Base-by-base conservation (phyloP, 805 yeast species). In the Saturnispora dispora region DNA sequence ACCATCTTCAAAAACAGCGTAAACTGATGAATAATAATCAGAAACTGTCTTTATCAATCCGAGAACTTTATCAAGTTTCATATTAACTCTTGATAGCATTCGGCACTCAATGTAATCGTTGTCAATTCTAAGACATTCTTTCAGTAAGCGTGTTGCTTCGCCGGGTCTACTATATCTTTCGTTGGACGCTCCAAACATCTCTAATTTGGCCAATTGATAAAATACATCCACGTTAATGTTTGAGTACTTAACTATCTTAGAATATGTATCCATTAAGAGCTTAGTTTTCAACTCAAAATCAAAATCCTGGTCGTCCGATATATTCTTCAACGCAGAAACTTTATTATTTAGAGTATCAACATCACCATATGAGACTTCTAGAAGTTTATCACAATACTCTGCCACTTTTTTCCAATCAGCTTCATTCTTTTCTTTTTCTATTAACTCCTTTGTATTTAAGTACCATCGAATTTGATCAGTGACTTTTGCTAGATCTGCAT, bases 71-170 rank as follows among this genome's bases (percentile, higher is more conserved):
- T 62, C 66, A 53, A 81, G 67, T 52, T 74, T 77, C 30, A 77
- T 71, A 51, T 69, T 69, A n/a, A 81, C 64, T 57, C 82, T 77
- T 10, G 86, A 76, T 30, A 75, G 60, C 17, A 61, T 67, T 30
- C 81, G 79, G 64, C 96, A 88, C 2, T 66, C 68, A 27, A 68
- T 68, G 56, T 75, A 76, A 55, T 88, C 96, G 65, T 88, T 85
- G 64, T 91, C 91, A 43, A 79, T 74, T 50, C 85, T 81, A 46
- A 91, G 69, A 63, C 97, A 89, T 55, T 77, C 81, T 57, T 66
- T 66, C 40, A 39, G 65, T 37, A 28, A 54, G 48, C 46, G 59
- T 60, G 18, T 55, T 44, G 13, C 58, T 41, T 42, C 55, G 33
- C 45, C 53, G 20, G 47, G 22, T 17, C 52, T 60, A 20, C 49